phyloP scores from a whole-genome alignment of 306 rosid genomes.

The Luffa aegyptiaca region DNA sequence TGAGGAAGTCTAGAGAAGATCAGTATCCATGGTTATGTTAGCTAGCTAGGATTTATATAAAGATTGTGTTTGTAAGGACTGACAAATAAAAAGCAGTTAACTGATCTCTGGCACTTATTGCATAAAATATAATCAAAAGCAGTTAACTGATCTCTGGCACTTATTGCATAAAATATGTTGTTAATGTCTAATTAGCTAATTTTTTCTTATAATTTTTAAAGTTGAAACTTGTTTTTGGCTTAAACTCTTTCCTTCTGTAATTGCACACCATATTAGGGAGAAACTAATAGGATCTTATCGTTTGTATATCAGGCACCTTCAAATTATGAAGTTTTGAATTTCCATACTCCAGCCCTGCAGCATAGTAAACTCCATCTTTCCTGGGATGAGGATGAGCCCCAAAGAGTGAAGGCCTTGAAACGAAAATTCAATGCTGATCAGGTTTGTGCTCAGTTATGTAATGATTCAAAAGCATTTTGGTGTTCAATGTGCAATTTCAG shows the following conservation, averaged over 20 bases:
- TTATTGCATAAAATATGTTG: background rate
- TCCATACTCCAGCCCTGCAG: conserved; percentile 74
- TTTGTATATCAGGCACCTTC: conserved; percentile 51
- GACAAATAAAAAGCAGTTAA: background rate
- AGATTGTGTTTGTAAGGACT: background rate
- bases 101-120: background rate
- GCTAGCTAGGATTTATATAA: background rate
- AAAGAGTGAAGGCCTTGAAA: conserved; percentile 51
- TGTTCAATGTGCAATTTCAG: background rate
- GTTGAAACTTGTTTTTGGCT: background rate
- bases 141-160: background rate
- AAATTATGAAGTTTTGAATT: conserved; percentile 51
- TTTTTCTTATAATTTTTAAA: background rate
- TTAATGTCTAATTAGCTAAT: background rate
- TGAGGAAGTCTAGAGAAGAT: background rate
- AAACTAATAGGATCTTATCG: background rate
- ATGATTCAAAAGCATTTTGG: background rate
- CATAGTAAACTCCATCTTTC: conserved; percentile 60
- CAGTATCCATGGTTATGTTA: background rate
- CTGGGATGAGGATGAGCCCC: conserved; percentile 96
- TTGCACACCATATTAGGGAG: background rate
- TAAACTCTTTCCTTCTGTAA: background rate
- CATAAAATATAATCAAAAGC: background rate
- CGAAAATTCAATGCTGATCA: conserved; percentile 59
- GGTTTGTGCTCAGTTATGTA: conserved; percentile 29